Percentiles rank a stretch among this genome's conserved stretches.
phyloP scores from a whole-genome alignment of 2,329 filamentous ascomycete species.

The Grosmannia clavigera region DNA sequence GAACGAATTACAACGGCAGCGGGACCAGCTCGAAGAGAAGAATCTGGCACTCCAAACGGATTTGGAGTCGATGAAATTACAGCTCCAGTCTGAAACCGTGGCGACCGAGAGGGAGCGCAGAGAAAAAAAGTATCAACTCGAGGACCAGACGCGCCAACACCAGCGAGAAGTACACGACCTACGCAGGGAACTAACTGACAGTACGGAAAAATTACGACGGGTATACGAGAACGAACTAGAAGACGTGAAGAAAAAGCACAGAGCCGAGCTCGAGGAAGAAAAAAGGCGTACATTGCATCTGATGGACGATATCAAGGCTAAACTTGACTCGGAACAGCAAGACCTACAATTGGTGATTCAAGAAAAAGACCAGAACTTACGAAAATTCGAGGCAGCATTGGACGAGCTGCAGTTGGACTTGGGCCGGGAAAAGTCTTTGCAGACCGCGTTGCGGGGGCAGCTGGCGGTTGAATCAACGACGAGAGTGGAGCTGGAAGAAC shows the following conservation, averaged over 20 bases:
- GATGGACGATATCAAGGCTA: conserved; percentile 49
- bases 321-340: conserved; percentile 37
- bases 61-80: conserved; percentile 36
- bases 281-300: conserved; percentile 45
- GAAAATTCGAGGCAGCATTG: conserved; percentile 31
- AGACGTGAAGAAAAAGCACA: conserved; percentile 48
- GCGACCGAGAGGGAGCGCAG: conserved; percentile 31
- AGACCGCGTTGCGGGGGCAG: conserved; percentile 36
- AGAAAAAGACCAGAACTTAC: conserved; percentile 41
- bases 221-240: conserved; percentile 58
- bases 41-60: conserved; percentile 49
- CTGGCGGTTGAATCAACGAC: conserved; percentile 48
- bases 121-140: conserved; percentile 36
- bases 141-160: conserved; percentile 40
- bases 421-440: conserved; percentile 52
- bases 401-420: conserved; percentile 37
- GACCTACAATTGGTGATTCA: conserved; percentile 34
- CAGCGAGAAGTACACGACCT: conserved; percentile 44
- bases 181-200: conserved; percentile 34
- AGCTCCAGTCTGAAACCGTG: conserved; percentile 29
- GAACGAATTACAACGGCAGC: conserved; percentile 34
- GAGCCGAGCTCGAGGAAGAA: conserved; percentile 55
- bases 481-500: conserved; percentile 57
- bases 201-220: conserved; percentile 45
- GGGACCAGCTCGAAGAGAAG: conserved; percentile 32